These are phyloP conservation scores for Nidula niveotomentosa DNA, from an alignment of 1,284 basidiomycete genomes.

Conservation along the genomic window DNA sequence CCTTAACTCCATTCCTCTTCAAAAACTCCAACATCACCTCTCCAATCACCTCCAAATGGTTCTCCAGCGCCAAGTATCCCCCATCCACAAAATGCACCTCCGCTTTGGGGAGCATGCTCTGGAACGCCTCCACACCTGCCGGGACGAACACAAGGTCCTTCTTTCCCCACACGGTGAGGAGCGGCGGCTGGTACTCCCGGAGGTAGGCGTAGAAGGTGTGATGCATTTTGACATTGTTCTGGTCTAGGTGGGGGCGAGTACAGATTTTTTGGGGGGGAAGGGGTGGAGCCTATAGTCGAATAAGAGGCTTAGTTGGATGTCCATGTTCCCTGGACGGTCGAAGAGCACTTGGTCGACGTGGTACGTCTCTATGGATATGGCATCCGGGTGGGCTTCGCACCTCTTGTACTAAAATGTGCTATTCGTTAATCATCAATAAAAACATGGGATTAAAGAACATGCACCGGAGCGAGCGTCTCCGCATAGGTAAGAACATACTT, in stretches of 20 bases:
- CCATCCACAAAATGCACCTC: slow-evolving; percentile 40
- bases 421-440: background rate
- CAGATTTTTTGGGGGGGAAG: no score
- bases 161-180: slow-evolving; percentile 49
- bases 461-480: background rate
- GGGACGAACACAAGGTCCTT: slow-evolving; percentile 44
- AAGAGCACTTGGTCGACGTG: slow-evolving; percentile 39
- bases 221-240: slow-evolving; percentile 40
- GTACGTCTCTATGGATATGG: slow-evolving; percentile 34
- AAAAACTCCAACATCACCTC: slow-evolving; percentile 29
- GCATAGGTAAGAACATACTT: background rate
- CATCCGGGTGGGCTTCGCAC: slow-evolving; percentile 30
- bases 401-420: slow-evolving; percentile 26
- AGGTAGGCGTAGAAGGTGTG: slow-evolving; percentile 45
- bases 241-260: slow-evolving; percentile 14
- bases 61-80: slow-evolving; percentile 46
- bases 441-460: background rate
- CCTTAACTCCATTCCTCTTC: background rate
- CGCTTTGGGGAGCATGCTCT: slow-evolving; percentile 33
- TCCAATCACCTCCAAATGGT: slow-evolving; percentile 27
- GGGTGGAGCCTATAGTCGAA: slow-evolving; percentile 28
- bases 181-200: slow-evolving; percentile 31
- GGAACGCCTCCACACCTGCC: slow-evolving; percentile 43
- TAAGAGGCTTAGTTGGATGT: slow-evolving; percentile 42
- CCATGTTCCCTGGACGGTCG: slow-evolving; percentile 33